Conservation (phyloP, 1,284 basidiomycete species). For the Cryptococcus neoformans region DNA sequence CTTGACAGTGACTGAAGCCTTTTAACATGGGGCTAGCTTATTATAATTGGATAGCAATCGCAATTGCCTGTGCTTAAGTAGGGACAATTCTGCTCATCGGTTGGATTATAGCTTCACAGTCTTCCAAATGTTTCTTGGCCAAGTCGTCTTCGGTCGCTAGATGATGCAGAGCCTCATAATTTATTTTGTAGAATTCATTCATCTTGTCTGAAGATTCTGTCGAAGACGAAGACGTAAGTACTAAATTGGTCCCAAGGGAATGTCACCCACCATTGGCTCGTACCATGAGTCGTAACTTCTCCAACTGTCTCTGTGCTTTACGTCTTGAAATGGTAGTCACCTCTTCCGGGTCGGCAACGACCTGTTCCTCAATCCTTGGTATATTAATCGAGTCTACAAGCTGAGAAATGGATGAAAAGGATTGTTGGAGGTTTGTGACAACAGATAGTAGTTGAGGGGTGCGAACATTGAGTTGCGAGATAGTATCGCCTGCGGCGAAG, state of each 20-base stretch:
- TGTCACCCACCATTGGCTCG: slow-evolving; percentile 24
- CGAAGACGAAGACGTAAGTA: background rate
- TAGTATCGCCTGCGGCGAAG: slow-evolving; percentile 48
- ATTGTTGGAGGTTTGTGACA: slow-evolving; percentile 44
- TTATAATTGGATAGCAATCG: no score
- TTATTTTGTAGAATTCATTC: slow-evolving; percentile 1
- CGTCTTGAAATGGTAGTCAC: background rate
- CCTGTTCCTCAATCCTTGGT: background rate
- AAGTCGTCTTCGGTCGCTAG: background rate
- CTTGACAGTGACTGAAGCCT: no score
- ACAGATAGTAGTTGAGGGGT: slow-evolving; percentile 48
- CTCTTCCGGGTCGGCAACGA: slow-evolving; percentile 1
- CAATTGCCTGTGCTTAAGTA: no score
- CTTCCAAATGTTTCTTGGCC: background rate
- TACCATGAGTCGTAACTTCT: slow-evolving; percentile 32
- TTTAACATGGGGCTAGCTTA: no score
- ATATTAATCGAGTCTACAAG: slow-evolving; percentile 41
- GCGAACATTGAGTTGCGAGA: slow-evolving; percentile 42
- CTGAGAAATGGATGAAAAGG: slow-evolving; percentile 45
- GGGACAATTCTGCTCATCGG: no score
- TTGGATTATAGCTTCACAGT: background rate
- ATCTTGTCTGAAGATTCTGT: slow-evolving; percentile 8
- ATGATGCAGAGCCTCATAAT: background rate
- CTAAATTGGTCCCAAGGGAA: background rate
- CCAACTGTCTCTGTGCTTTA: slow-evolving; percentile 5